A percentile compares a stretch with the other conserved stretches of the same genome.
phyloP scores from a whole-genome alignment of 495 filamentous ascomycete species.

The Daldinia childiae region DNA sequence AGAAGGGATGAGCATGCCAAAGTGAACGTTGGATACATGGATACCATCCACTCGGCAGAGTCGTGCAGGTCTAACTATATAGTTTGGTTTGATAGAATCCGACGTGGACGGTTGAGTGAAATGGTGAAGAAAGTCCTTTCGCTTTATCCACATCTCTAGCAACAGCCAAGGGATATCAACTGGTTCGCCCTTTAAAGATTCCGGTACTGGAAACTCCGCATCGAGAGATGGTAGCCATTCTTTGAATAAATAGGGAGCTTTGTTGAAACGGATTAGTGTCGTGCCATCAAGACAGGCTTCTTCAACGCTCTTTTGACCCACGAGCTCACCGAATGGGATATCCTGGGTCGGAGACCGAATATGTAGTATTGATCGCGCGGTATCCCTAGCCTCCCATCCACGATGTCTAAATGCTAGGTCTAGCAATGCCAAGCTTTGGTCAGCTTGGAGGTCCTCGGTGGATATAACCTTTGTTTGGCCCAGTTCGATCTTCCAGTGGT shows the following conservation, averaged over 20 bases:
- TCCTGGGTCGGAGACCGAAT: slow-evolving; percentile 41
- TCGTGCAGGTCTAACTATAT: slow-evolving; percentile 46
- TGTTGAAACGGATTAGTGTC: slow-evolving; percentile 47
- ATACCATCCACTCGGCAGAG: slow-evolving; percentile 61
- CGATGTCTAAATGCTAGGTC: slow-evolving; percentile 60
- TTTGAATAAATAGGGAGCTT: slow-evolving; percentile 48
- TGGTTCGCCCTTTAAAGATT: slow-evolving; percentile 23
- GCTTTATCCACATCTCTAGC: slow-evolving; percentile 61
- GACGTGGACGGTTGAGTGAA: slow-evolving; percentile 3
- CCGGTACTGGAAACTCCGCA: slow-evolving; percentile 16
- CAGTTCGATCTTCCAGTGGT: slow-evolving; percentile 53
- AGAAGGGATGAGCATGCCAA: slow-evolving; percentile 78
- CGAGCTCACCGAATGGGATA: slow-evolving; percentile 31
- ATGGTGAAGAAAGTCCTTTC: slow-evolving; percentile 69
- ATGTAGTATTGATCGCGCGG: slow-evolving; percentile 55
- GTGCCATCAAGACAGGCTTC: slow-evolving; percentile 14
- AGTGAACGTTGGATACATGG: slow-evolving; percentile 66
- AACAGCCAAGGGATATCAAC: slow-evolving; percentile 59
- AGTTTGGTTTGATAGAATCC: slow-evolving; percentile 46
- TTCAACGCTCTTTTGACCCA: slow-evolving; percentile 32
- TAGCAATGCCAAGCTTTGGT: slow-evolving; percentile 60
- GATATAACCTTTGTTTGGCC: slow-evolving; percentile 33
- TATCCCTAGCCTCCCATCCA: slow-evolving; percentile 39
- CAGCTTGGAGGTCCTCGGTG: slow-evolving; percentile 37
- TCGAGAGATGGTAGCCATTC: slow-evolving; percentile 44